phyloP scores from a whole-genome alignment of 2,329 filamentous ascomycete species.

The Cladophialophora immunda region DNA sequence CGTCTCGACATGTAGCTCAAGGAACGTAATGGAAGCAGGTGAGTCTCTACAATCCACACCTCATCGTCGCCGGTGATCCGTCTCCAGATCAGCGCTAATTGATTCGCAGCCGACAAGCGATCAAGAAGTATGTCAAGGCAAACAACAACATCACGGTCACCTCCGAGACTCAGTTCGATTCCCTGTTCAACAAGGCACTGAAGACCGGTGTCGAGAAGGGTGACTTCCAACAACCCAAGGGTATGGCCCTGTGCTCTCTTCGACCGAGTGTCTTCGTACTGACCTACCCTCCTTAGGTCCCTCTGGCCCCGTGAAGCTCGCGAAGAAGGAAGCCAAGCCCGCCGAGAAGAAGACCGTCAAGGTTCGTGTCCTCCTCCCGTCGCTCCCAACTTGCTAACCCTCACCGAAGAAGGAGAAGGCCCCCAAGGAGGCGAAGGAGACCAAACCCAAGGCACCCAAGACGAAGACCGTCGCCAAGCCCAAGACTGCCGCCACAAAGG shows the following conservation, averaged over 20 bases:
- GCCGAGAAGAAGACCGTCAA: conserved; percentile 52
- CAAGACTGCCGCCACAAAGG: conserved; percentile 57
- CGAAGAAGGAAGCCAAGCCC: conserved; percentile 73
- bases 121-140: conserved; percentile 77
- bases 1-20: conserved; percentile 65
- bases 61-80: conserved; percentile 40
- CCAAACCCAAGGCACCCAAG: conserved; percentile 46
- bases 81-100: conserved; percentile 28
- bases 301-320: conserved; percentile 91
- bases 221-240: conserved; percentile 89
- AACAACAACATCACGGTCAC: conserved; percentile 74
- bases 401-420: conserved; percentile 40
- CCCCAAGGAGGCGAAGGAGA: conserved; percentile 34
- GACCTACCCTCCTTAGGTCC: conserved; percentile 63
- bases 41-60: conserved; percentile 48
- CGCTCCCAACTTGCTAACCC: conserved; percentile 27
- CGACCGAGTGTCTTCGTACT: conserved; percentile 38
- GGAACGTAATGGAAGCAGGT: conserved; percentile 75
- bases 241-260: conserved; percentile 60
- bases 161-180: conserved; percentile 68
- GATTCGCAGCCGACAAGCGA: conserved; percentile 68
- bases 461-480: conserved; percentile 50
- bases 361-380: conserved; percentile 33
- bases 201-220: conserved; percentile 85
- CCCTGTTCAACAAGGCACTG: conserved; percentile 86